A percentile compares a stretch with the other conserved stretches of the same genome.
Evolutionary conservation across 345 rosid genomes (phyloP).

Genomic region (Syzygium oleosum): DNA sequence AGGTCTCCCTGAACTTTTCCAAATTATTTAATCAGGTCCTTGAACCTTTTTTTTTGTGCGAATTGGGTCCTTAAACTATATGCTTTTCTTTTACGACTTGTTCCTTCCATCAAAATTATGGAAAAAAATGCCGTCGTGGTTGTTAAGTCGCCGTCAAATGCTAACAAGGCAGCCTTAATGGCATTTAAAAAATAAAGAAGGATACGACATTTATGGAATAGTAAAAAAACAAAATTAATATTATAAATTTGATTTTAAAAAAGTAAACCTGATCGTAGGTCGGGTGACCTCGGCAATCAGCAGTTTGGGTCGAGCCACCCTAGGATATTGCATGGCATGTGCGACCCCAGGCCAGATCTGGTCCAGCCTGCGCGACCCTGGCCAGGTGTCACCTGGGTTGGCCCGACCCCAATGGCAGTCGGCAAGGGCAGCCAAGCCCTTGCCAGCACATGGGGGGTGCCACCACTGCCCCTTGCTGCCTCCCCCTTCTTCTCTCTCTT

Average conservation of each 20-base stretch:
- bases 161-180: not conserved
- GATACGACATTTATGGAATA: not conserved
- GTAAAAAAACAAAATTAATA: not conserved
- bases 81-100: not conserved
- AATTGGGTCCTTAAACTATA: not conserved
- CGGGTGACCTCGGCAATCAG: not conserved
- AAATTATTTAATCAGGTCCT: not conserved
- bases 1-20: not conserved
- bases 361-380: not conserved
- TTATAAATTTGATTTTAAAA: not conserved
- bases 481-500: not conserved
- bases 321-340: not conserved
- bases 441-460: not conserved
- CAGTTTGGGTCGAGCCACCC: not conserved
- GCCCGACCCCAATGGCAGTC: not conserved
- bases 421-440: not conserved
- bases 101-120: not conserved
- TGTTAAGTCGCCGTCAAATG: not conserved
- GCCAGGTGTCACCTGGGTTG: not conserved
- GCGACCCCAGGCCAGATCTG: not conserved
- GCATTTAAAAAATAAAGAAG: not conserved
- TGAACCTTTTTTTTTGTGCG: not conserved
- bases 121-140: not conserved
- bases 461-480: not conserved
- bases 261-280: not conserved